Conservation (phyloP, 2,329 filamentous ascomycete genomes). For the Aureobasidium namibiae region DNA sequence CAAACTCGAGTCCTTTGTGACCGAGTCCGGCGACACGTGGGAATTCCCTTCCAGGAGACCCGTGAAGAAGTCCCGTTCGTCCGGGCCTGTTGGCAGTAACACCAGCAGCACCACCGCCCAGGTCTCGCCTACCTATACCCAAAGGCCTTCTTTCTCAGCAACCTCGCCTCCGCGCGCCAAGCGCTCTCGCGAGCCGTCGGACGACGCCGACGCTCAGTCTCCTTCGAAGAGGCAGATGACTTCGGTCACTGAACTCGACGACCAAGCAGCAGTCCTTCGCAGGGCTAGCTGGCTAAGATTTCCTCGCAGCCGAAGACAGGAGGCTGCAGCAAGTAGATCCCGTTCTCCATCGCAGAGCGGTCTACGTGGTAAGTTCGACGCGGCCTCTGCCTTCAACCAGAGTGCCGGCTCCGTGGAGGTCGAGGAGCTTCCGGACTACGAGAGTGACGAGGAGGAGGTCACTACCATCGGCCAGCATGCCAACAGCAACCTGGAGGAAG, state of each 20-base stretch:
- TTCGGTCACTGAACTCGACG: not conserved
- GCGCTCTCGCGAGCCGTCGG: slow-evolving; percentile 9
- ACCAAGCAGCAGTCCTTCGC: slow-evolving; percentile 5
- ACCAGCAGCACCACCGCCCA: not conserved
- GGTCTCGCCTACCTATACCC: not conserved
- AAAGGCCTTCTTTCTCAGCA: not conserved
- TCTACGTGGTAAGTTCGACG: not conserved
- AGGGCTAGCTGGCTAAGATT: not conserved
- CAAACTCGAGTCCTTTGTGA: not conserved
- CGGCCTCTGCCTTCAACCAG: not conserved
- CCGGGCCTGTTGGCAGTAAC: not conserved
- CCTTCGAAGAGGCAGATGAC: slow-evolving; percentile 9
- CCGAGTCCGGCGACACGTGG: slow-evolving; percentile 5
- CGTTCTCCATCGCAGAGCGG: not conserved
- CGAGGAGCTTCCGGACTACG: slow-evolving; percentile 3
- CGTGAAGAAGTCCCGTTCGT: slow-evolving; percentile 8
- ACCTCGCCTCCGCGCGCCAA: not conserved
- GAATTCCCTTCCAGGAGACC: slow-evolving; percentile 1
- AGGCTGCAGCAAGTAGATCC: slow-evolving; percentile 1
- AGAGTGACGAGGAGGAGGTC: not conserved
- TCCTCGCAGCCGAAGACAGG: not conserved
- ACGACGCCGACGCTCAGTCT: not conserved
- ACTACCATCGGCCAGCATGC: not conserved
- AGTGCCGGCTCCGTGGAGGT: not conserved
- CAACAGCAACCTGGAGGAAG: not conserved